Conservation (phyloP, 192 early-diverging fungal genomes). For the Radiomyces spectabilis region DNA sequence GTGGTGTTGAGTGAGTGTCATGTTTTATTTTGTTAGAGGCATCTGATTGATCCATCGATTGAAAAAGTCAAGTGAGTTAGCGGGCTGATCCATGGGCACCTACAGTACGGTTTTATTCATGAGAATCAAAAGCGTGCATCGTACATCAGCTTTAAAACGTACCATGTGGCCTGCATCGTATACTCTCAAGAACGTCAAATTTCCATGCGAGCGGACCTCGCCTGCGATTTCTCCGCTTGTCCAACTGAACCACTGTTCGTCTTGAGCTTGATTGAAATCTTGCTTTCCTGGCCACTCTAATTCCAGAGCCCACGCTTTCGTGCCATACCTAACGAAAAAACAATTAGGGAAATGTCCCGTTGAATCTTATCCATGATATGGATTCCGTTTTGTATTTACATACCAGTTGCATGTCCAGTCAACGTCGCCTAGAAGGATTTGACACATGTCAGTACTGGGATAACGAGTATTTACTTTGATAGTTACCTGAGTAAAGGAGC, state of each 20-base stretch:
- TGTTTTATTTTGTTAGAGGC: too few relatives aligned
- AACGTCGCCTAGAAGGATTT: too few relatives aligned
- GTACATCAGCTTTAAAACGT: not conserved
- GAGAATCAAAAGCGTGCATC: not conserved
- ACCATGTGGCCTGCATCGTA: slow-evolving; percentile 87
- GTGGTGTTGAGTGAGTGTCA: too few relatives aligned
- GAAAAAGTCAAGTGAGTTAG: slow-evolving; percentile 74
- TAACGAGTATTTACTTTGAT: slow-evolving; percentile 28
- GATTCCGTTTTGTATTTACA: too few relatives aligned
- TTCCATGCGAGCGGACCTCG: slow-evolving; percentile 57
- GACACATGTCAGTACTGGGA: not conserved
- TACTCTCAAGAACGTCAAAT: slow-evolving; percentile 76
- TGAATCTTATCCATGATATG: too few relatives aligned
- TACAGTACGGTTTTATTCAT: too few relatives aligned
- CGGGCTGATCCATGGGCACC: slow-evolving; percentile 86
- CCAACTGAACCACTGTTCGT: slow-evolving; percentile 50
- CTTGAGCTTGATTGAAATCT: slow-evolving; percentile 59
- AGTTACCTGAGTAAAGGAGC: slow-evolving; percentile 70
- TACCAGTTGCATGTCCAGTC: too few relatives aligned
- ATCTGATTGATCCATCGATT: too few relatives aligned
- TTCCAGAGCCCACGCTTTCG: slow-evolving; percentile 83
- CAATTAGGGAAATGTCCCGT: too few relatives aligned
- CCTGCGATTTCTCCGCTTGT: slow-evolving; percentile 49
- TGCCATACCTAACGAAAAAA: slow-evolving; percentile 41
- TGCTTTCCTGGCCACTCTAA: slow-evolving; percentile 75